Conservation (phyloP, 2,329 filamentous ascomycete genomes). For the Phialophora chinensis region DNA sequence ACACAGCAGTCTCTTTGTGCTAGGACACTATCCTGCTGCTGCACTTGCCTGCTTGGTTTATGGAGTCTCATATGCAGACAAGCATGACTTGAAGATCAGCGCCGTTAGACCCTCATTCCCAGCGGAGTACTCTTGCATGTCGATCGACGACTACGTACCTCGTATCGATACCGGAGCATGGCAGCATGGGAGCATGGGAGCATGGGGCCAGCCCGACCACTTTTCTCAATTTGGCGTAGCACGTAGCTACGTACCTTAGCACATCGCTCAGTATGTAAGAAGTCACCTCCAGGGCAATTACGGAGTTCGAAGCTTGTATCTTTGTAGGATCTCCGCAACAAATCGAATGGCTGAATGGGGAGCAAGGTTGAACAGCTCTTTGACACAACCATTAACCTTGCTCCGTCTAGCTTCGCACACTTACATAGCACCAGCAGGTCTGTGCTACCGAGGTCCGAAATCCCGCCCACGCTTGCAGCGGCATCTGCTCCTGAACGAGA, state of each 20-base stretch:
- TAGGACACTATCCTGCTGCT: background rate
- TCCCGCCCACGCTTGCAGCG: background rate
- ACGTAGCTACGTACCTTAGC: background rate
- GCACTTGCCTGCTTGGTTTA: background rate
- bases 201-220: background rate
- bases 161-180: background rate
- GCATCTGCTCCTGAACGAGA: background rate
- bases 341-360: background rate
- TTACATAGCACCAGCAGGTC: background rate
- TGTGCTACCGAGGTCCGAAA: background rate
- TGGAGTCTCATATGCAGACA: background rate
- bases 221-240: background rate
- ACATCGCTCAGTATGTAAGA: background rate
- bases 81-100: background rate
- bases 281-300: background rate
- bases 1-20: background rate
- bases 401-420: background rate
- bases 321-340: background rate
- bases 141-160: background rate
- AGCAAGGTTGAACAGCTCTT: background rate
- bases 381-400: background rate
- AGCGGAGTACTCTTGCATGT: background rate
- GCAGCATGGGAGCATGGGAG: background rate
- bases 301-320: too few relatives aligned
- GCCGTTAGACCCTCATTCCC: background rate